Evolutionary conservation across 2,329 filamentous ascomycete genomes (phyloP).

Genomic region (Trichoderma atrobrunneum): DNA sequence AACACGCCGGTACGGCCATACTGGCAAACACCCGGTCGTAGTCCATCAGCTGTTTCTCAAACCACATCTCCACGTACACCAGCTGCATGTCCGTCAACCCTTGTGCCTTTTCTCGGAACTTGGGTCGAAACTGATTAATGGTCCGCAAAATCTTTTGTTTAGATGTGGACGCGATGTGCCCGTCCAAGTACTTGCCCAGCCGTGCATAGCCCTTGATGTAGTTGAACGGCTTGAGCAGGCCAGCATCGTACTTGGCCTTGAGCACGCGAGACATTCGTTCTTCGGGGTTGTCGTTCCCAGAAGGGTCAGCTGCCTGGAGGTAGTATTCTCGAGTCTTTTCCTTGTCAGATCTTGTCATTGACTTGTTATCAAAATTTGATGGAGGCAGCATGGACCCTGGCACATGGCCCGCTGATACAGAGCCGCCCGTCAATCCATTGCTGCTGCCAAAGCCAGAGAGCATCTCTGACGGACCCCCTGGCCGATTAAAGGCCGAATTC

Average conservation of each 20-base stretch:
- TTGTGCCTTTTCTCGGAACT: constrained; percentile 94
- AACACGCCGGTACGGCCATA: constrained; percentile 97
- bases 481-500: constrained; percentile 41
- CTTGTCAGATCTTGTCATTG: constrained; percentile 61
- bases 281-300: constrained; percentile 79
- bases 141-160: constrained; percentile 91
- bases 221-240: constrained; percentile 93
- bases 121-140: constrained; percentile 88
- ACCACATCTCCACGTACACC: constrained; percentile 98
- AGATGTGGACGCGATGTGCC: constrained; percentile 75
- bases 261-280: constrained; percentile 94
- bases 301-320: constrained; percentile 92
- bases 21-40: constrained; percentile 98
- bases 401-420: constrained; percentile 25
- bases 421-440: constrained; percentile 32
- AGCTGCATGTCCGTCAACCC: constrained; percentile 90
- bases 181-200: constrained; percentile 86
- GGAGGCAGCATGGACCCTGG: constrained; percentile 48
- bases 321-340: constrained; percentile 88
- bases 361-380: constrained; percentile 44
- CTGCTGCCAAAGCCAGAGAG: constrained; percentile 45
- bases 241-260: constrained; percentile 93
- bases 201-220: constrained; percentile 95
- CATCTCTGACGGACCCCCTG: constrained; percentile 44
- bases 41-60: constrained; percentile 93